phyloP scores from a whole-genome alignment of 1,139 yeast genomes.

The Yamadazyma trypodendri region DNA sequence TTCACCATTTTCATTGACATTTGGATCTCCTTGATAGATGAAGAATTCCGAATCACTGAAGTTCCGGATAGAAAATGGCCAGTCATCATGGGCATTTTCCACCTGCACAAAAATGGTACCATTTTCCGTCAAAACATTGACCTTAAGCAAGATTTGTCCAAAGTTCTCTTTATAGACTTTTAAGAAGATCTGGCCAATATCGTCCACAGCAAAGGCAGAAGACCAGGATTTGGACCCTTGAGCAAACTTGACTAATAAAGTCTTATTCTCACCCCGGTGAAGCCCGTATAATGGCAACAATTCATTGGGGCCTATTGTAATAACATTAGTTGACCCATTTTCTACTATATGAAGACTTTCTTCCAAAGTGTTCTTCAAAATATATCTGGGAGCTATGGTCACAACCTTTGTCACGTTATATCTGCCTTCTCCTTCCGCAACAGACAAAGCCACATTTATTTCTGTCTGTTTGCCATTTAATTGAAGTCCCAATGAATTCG shows the following conservation, averaged over 20 bases:
- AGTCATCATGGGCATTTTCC: slow-evolving; percentile 67
- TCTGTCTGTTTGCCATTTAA: slow-evolving; percentile 61
- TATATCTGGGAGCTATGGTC: slow-evolving; percentile 78
- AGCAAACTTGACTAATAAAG: slow-evolving; percentile 56
- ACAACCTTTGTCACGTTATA: slow-evolving; percentile 77
- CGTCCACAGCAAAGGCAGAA: slow-evolving; percentile 80
- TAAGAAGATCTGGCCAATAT: slow-evolving; percentile 77
- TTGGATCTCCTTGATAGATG: slow-evolving; percentile 84
- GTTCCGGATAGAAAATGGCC: slow-evolving; percentile 94
- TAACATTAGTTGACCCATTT: slow-evolving; percentile 56
- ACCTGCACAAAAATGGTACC: slow-evolving; percentile 80
- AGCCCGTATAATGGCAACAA: slow-evolving; percentile 67
- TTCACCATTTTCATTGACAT: slow-evolving; percentile 71
- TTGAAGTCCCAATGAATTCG: slow-evolving; percentile 63
- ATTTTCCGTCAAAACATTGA: slow-evolving; percentile 72
- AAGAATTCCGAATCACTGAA: slow-evolving; percentile 82
- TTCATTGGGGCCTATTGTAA: slow-evolving; percentile 46
- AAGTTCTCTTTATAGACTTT: slow-evolving; percentile 62
- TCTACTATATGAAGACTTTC: slow-evolving; percentile 65
- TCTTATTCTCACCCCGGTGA: slow-evolving; percentile 49
- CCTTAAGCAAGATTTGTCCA: slow-evolving; percentile 69
- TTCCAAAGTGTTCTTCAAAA: slow-evolving; percentile 61
- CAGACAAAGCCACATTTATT: slow-evolving; percentile 70
- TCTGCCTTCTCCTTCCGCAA: slow-evolving; percentile 86
- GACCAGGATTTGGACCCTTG: slow-evolving; percentile 74